Conservation (phyloP, 2,329 filamentous ascomycete genomes). For the Xylaria arbuscula region DNA sequence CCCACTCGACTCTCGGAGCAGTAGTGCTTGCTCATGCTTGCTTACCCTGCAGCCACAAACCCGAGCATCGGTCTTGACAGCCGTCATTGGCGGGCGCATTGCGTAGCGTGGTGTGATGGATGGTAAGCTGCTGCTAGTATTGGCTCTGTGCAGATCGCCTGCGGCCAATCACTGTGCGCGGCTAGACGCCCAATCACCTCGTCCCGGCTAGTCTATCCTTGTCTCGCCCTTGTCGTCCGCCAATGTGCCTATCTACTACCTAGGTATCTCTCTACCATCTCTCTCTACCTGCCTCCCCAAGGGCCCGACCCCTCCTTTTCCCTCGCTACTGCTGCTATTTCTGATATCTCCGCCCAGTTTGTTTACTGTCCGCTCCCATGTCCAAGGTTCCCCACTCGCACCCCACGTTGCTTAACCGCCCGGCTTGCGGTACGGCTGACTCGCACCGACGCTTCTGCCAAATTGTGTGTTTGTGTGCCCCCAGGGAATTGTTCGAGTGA, state of each 20-base stretch:
- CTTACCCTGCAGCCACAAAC: slow-evolving; percentile 42
- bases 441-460: slow-evolving; percentile 46
- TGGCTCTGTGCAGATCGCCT: slow-evolving; percentile 47
- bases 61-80: slow-evolving; percentile 35
- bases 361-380: slow-evolving; percentile 11
- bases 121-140: slow-evolving; percentile 49
- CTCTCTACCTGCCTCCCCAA: slow-evolving; percentile 17
- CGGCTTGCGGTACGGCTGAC: slow-evolving; percentile 53
- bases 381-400: slow-evolving; percentile 40
- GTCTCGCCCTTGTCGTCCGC: slow-evolving; percentile 35
- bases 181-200: slow-evolving; percentile 56
- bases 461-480: slow-evolving; percentile 41
- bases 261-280: no score
- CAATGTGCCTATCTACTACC: slow-evolving; percentile 27
- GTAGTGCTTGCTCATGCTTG: slow-evolving; percentile 33
- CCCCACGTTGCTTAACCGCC: slow-evolving; percentile 55
- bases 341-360: slow-evolving; percentile 36
- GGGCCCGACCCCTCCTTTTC: slow-evolving; percentile 26
- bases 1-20: slow-evolving; percentile 26
- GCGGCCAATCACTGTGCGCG: slow-evolving; percentile 50
- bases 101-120: slow-evolving; percentile 48
- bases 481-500: slow-evolving; percentile 36
- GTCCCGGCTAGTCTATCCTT: slow-evolving; percentile 49
- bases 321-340: slow-evolving; percentile 33
- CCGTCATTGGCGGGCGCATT: slow-evolving; percentile 43